phyloP scores from a whole-genome alignment of 805 yeast genomes.

The Wickerhamiella cacticola region DNA sequence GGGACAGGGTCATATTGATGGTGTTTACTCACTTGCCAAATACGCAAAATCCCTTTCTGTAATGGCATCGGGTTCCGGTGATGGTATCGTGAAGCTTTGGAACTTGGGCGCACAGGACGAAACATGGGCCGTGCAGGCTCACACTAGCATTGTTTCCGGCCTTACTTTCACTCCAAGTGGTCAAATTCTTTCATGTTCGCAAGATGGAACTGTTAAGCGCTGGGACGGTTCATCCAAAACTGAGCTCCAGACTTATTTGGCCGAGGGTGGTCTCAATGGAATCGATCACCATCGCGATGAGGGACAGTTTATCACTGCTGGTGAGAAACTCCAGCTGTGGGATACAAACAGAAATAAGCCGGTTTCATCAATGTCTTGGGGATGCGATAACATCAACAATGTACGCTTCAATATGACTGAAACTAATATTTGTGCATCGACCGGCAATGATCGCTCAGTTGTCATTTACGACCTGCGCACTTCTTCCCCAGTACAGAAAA shows the following conservation, averaged over 20 bases:
- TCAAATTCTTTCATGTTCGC: slow-evolving; percentile 70
- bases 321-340: slow-evolving; percentile 86
- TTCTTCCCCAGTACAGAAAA: slow-evolving; percentile 81
- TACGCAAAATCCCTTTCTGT: slow-evolving; percentile 57
- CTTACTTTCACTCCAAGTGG: slow-evolving; percentile 58
- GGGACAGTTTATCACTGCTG: slow-evolving; percentile 77
- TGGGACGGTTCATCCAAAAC: slow-evolving; percentile 50
- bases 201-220: slow-evolving; percentile 75
- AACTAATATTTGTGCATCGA: slow-evolving; percentile 74
- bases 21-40: slow-evolving; percentile 77
- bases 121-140: slow-evolving; percentile 68
- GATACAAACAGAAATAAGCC: slow-evolving; percentile 71
- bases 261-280: slow-evolving; percentile 73
- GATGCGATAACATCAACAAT: slow-evolving; percentile 76
- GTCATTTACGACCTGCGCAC: slow-evolving; percentile 86
- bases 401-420: slow-evolving; percentile 87
- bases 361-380: slow-evolving; percentile 77
- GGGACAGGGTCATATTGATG: slow-evolving; percentile 92
- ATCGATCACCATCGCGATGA: slow-evolving; percentile 76
- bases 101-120: slow-evolving; percentile 71
- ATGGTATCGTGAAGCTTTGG: slow-evolving; percentile 92
- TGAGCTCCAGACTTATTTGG: slow-evolving; percentile 58
- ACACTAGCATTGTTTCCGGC: slow-evolving; percentile 81
- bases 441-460: slow-evolving; percentile 75
- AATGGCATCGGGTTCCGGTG: slow-evolving; percentile 88